phyloP scores from a whole-genome alignment of 148 eudicot genomes.

The Camellia japonica region DNA sequence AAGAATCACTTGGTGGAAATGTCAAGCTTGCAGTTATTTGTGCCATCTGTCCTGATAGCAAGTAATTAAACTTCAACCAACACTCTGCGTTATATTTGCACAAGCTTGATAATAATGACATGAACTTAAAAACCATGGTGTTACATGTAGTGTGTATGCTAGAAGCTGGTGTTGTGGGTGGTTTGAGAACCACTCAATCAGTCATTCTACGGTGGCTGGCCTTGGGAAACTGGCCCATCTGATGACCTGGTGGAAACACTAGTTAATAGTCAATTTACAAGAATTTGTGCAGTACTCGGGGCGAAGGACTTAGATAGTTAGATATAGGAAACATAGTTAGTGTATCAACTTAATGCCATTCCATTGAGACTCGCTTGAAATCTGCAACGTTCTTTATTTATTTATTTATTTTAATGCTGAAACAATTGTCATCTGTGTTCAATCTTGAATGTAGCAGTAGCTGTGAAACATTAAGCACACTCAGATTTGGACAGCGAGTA shows the following conservation, averaged over 20 bases:
- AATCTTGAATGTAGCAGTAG: conserved; percentile 42
- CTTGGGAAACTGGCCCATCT: background rate
- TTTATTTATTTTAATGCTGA: background rate
- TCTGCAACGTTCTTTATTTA: background rate
- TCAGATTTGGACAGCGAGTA: conserved; percentile 76
- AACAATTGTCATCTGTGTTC: conserved; percentile 11
- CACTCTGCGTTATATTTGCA: background rate
- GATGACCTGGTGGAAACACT: background rate
- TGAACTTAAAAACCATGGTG: background rate
- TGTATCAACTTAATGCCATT: background rate
- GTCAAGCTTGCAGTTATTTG: conserved; percentile 81
- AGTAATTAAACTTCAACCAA: conserved; percentile 32
- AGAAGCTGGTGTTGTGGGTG: background rate
- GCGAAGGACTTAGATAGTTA: background rate
- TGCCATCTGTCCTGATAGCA: conserved; percentile 66
- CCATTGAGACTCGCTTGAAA: background rate
- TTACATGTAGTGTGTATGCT: background rate
- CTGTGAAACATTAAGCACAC: conserved; percentile 81
- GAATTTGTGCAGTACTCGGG: background rate
- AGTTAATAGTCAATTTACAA: background rate
- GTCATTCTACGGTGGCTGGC: background rate
- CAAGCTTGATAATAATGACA: background rate
- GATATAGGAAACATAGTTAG: background rate
- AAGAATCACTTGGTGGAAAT: conserved; percentile 88
- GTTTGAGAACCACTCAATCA: background rate